Percentiles rank a stretch among this genome's conserved stretches.
phyloP scores from a whole-genome alignment of 139 green algal genomes.

The Chlorella sp. region DNA sequence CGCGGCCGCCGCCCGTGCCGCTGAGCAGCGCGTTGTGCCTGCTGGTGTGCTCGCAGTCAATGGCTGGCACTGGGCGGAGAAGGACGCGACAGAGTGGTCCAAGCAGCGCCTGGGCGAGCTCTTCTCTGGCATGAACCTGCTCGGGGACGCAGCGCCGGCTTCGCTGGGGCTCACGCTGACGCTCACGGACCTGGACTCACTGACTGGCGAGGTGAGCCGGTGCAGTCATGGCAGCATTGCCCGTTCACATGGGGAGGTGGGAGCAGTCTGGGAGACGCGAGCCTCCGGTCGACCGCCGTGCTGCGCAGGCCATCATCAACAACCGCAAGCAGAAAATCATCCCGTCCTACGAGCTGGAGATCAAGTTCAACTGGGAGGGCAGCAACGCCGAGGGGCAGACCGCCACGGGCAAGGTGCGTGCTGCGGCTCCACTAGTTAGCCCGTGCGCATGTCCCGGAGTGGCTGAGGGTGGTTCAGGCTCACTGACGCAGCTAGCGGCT shows the following conservation, averaged over 20 bases:
- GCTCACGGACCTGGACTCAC: constrained; percentile 20
- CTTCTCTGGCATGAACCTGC: constrained; percentile 34
- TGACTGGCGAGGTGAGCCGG: constrained; percentile 14
- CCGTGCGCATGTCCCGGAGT: no score
- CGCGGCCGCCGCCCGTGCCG: no score
- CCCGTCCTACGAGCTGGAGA: constrained; percentile 71
- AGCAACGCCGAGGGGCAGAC: constrained; percentile 36
- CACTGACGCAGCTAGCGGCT: background rate
- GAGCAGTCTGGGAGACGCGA: no score
- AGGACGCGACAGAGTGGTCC: constrained; percentile 67
- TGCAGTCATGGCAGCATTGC: no score
- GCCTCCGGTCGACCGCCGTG: no score
- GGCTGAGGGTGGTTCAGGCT: background rate
- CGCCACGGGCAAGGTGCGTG: constrained; percentile 26
- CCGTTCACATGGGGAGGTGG: no score
- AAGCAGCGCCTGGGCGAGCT: constrained; percentile 52
- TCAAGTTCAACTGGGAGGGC: constrained; percentile 58
- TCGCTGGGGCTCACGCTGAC: no score
- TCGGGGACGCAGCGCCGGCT: no score
- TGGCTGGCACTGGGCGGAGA: constrained; percentile 86
- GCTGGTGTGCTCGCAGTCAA: no score
- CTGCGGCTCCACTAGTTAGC: no score
- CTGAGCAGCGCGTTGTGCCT: no score
- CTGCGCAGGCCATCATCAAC: constrained; percentile 68
- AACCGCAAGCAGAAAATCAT: constrained; percentile 87